Evolutionary conservation across 768 basidiomycete genomes (phyloP).

Genomic region (Amanita fuliginea): DNA sequence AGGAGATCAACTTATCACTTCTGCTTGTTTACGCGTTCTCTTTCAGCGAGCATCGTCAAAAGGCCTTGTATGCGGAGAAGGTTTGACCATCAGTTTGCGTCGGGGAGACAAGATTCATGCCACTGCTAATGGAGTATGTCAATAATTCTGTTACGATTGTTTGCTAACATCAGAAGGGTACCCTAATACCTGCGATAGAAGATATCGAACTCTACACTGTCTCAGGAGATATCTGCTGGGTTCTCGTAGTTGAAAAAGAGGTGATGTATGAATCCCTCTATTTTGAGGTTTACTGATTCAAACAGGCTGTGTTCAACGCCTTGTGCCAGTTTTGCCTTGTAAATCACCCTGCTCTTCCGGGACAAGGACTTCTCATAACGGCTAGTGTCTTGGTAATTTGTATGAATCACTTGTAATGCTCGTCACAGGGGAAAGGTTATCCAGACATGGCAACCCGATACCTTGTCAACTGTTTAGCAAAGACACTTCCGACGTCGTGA

Average conservation of each 20-base stretch:
- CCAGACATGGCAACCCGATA: conserved; percentile 90
- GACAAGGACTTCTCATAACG: conserved; percentile 69
- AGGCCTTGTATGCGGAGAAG: conserved; percentile 70
- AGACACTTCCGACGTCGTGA: conserved; percentile 52
- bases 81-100: conserved; percentile 44
- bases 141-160: not conserved
- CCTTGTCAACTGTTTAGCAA: conserved; percentile 62
- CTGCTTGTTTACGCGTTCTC: not conserved
- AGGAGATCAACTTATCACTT: conserved; percentile 9
- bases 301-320: conserved; percentile 89
- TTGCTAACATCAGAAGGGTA: conserved; percentile 33
- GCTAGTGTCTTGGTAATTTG: conserved; percentile 22
- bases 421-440: conserved; percentile 84
- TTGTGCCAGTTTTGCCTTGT: conserved; percentile 52
- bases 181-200: conserved; percentile 69
- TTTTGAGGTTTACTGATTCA: not conserved
- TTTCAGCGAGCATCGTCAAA: conserved; percentile 81
- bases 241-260: conserved; percentile 92
- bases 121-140: conserved; percentile 48
- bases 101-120: conserved; percentile 39
- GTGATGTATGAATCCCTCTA: conserved; percentile 24
- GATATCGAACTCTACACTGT: conserved; percentile 56
- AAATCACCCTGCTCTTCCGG: conserved; percentile 35
- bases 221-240: conserved; percentile 51
- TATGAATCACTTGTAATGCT: not conserved